Evolutionary conservation across 176 grass and related monocot genomes (phyloP), one percentile per base, ranked within the genome.

Genomic region (Triticum monococcum): DNA sequence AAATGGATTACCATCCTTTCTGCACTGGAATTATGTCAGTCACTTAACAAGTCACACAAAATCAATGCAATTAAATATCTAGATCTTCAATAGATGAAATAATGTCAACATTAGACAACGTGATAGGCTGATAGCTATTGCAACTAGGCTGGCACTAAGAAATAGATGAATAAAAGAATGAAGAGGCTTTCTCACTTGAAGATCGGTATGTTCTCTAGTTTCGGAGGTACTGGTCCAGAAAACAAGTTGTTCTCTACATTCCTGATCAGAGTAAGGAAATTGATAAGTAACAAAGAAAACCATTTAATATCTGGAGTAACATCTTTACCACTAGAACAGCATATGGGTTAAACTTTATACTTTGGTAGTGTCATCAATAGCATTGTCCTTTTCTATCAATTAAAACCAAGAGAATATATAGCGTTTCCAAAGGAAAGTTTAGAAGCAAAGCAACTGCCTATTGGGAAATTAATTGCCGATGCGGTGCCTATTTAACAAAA

Each of bases 1-100:
- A 77, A 99, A 97, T 85, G 92, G 92, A 79, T 99, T 99, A n/a
- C 97, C 97, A 57, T 99, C 97, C 88, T 90, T 93, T 91, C 97
- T 99, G 94, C 86, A 85, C 30, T 83, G 32, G 71, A 79, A 67
- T 82, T 48, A 35, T 71, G 63, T 88, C 76, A 72, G 90, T 85
- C 25, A 59, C 64, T 81, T 78, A 66, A 85, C 30, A 85, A 36
- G 18, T 22, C n/a, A 63, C 62, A 78, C 71, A 88, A 17, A 85
- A 91, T 9, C 33, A 33, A 72, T 81, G 12, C 37, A 31, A 69
- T 28, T 60, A 83, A 83, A 76, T 76, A 81, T 52, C 37, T 28
- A 70, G 35, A 79, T 8, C 4, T 78, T 62, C 20, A 82, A 63
- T 31, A 20, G 32, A 54, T 72, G 18, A 64, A 86, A 57, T 20